These are phyloP conservation scores for Diphasiastrum complanatum DNA, from an alignment of 83 land plant species.

Conservation along the genomic window DNA sequence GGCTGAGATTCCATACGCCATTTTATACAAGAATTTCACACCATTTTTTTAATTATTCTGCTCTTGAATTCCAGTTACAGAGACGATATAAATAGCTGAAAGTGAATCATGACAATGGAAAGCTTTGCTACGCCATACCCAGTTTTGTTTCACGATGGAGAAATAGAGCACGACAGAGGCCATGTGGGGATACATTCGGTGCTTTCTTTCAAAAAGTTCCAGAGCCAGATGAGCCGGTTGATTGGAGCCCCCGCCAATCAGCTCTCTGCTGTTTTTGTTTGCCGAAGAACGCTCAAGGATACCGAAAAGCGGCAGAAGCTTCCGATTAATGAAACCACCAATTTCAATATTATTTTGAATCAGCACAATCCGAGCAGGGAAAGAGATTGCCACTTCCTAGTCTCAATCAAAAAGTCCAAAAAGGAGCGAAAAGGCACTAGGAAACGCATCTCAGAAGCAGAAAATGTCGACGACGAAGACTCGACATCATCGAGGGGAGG, in stretches of 20 bases:
- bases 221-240: slow-evolving; percentile 38
- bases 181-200: slow-evolving; percentile 45
- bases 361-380: slow-evolving; percentile 55
- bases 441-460: slow-evolving; percentile 19
- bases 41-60: too few species aligned
- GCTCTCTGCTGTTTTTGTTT: slow-evolving; percentile 50
- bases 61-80: too few species aligned
- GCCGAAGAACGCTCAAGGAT: slow-evolving; percentile 30
- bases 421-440: slow-evolving; percentile 36
- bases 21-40: too few species aligned
- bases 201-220: slow-evolving; percentile 50
- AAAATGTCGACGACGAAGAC: slow-evolving; percentile 31
- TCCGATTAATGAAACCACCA: slow-evolving; percentile 61
- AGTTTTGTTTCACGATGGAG: slow-evolving; percentile 73
- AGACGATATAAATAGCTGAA: too few species aligned
- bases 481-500: slow-evolving; percentile 26
- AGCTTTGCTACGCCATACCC: slow-evolving; percentile 49
- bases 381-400: slow-evolving; percentile 53
- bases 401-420: slow-evolving; percentile 48
- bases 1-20: too few species aligned
- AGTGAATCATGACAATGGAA: slow-evolving; percentile 48
- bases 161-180: slow-evolving; percentile 55
- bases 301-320: slow-evolving; percentile 37
- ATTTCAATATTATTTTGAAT: slow-evolving; percentile 49
- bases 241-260: slow-evolving; percentile 70